Evolutionary conservation across 805 yeast species (phyloP), one percentile per base, ranked within the genome.

Genomic region (Teunomyces barrocoloradensis): DNA sequence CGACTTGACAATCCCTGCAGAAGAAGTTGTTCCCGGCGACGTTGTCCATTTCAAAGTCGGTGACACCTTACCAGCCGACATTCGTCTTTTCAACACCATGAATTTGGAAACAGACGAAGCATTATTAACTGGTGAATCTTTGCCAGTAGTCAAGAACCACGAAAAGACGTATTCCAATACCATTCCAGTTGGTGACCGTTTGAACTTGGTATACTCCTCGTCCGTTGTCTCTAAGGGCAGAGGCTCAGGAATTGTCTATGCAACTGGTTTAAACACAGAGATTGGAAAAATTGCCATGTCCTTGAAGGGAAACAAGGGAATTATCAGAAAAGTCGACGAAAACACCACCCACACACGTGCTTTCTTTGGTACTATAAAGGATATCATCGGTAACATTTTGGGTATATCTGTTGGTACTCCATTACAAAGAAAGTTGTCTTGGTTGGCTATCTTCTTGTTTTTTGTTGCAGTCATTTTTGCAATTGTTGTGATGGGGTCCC

Each of bases 401-500:
- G 96, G 96, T 44, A 79, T 84, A 27, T 79, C 78, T 32, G 81
- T 75, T 12, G 96, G 96, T 30, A 89, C 96, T 2, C 96, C 96
- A 2, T 74, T 89, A 53, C 91, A 85, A 53, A 76, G 87, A 52
- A 81, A 81, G 56, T 74, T 89, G 46, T 81, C 96, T 1, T 81
- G 85, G 75, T 73, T 89, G 45, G 96, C 96, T 3, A 79, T 88
- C 43, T 63, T 78, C 37, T 72, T 89, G 41, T 88, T 89, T 54
- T 74, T 75, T 56, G 69, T 89, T 41, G 96, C 96, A 4, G 94
- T 89, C n/a, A 55, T 89, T 1, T 84, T 88, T 60, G 96, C 96
- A 1, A 82, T 89, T 48, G 81, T 89, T 15, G 95, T 87, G 3
- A 85, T 89, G 95, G 95, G 84, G 2, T 81, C 94, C 7, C 95